These are phyloP conservation scores for Triglochin maritima DNA, from an alignment of 106 monocot genomes.

Conservation along the genomic window DNA sequence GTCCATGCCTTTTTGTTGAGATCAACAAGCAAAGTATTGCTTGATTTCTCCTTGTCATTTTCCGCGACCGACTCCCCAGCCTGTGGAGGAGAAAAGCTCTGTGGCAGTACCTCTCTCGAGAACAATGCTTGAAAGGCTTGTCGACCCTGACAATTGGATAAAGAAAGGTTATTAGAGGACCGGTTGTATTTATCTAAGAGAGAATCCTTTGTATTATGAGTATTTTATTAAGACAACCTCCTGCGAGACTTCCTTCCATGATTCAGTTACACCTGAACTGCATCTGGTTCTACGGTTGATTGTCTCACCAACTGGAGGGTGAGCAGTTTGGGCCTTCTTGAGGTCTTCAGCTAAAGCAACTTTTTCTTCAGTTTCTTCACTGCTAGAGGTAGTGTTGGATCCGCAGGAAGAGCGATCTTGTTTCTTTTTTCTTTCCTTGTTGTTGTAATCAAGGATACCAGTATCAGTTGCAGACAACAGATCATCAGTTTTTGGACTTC, in stretches of 20 bases:
- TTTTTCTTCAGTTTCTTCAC: conserved; percentile 49
- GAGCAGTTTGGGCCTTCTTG: conserved; percentile 5
- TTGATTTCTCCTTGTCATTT: conserved; percentile 18
- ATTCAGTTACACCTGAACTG: conserved; percentile 31
- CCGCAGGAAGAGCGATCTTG: conserved; percentile 64
- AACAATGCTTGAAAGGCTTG: conserved; percentile 82
- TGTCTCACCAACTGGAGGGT: conserved; percentile 25
- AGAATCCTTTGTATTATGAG: not conserved
- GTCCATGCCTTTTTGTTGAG: conserved; percentile 25
- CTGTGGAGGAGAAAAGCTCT: conserved; percentile 64
- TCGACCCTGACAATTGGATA: conserved; percentile 56
- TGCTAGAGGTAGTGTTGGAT: conserved; percentile 75
- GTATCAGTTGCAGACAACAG: not conserved
- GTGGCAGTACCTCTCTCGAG: conserved; percentile 61
- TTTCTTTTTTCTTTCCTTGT: conserved; percentile 30
- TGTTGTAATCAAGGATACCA: conserved; percentile 9
- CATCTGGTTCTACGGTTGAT: conserved; percentile 28
- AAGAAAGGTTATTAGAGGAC: conserved; percentile 20
- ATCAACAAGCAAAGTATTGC: conserved; percentile 22
- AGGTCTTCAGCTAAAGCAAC: conserved; percentile 9
- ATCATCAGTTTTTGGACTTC: not conserved
- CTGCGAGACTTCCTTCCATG: conserved; percentile 88
- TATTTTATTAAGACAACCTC: conserved; percentile 34
- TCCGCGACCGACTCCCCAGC: not conserved
- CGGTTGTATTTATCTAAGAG: conserved; percentile 4